Conservation (phyloP, 345 rosid species). For the Brassica rapa region DNA sequence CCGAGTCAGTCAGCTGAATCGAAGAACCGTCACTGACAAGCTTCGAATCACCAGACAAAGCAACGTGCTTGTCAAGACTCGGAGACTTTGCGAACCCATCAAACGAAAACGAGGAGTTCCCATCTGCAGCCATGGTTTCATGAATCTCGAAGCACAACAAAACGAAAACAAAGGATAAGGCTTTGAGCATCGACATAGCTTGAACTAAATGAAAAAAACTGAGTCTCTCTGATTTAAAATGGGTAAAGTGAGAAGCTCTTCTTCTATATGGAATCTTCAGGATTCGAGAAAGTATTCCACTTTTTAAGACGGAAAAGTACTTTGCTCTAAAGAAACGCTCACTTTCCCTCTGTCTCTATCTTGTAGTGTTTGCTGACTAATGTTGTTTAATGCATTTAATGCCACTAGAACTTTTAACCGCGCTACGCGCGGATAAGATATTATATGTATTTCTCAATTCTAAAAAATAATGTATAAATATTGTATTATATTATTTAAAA, state of each 20-base stretch:
- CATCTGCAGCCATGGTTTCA: constrained; percentile 40
- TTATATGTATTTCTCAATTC: too few species aligned
- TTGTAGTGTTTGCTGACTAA: constrained; percentile 29
- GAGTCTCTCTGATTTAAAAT: constrained; percentile 43
- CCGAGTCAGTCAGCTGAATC: constrained; percentile 62
- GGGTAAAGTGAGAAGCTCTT: constrained; percentile 6
- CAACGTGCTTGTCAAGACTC: constrained; percentile 46
- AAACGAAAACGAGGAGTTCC: constrained; percentile 51
- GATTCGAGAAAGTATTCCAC: constrained; percentile 13
- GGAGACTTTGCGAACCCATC: constrained; percentile 50
- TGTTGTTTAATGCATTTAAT: not conserved
- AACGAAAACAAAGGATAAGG: constrained; percentile 40
- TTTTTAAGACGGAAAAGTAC: not conserved
- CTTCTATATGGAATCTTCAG: constrained; percentile 21
- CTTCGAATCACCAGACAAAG: constrained; percentile 70
- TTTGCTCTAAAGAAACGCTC: constrained; percentile 14
- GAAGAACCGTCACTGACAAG: constrained; percentile 47
- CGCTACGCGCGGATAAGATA: too few species aligned
- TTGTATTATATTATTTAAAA: too few species aligned
- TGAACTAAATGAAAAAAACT: constrained; percentile 18
- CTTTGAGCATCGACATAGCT: constrained; percentile 30
- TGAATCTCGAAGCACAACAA: constrained; percentile 38
- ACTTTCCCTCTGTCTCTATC: constrained; percentile 7
- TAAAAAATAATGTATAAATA: too few species aligned
- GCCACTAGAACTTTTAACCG: too few species aligned